Evolutionary conservation across 2,329 filamentous ascomycete species (phyloP).

Genomic region (Penicillium decumbens): DNA sequence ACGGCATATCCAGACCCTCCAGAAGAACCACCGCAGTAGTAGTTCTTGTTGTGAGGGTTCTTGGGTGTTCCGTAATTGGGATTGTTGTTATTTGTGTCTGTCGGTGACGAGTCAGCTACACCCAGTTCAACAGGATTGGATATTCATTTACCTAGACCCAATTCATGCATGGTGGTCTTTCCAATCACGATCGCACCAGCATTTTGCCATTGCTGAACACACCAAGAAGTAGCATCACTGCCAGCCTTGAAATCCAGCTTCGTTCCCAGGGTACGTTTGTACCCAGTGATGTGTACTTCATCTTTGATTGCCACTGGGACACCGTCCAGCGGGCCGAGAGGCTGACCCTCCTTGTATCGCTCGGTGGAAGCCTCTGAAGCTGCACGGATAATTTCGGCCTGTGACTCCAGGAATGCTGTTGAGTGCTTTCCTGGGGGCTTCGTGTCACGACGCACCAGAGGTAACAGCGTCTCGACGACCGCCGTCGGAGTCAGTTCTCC

Average conservation of each 20-base stretch:
- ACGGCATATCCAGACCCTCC: slow-evolving; percentile 70
- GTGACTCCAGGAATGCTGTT: slow-evolving; percentile 66
- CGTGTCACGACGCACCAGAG: slow-evolving; percentile 61
- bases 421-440: slow-evolving; percentile 58
- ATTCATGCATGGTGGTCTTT: slow-evolving; percentile 75
- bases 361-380: slow-evolving; percentile 69
- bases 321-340: slow-evolving; percentile 69
- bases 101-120: not conserved
- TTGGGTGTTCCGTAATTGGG: slow-evolving; percentile 66
- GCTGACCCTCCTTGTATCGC: slow-evolving; percentile 63
- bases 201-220: slow-evolving; percentile 65
- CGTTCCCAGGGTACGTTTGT: slow-evolving; percentile 63
- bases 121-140: not conserved
- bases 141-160: slow-evolving; percentile 58
- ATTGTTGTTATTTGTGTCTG: slow-evolving; percentile 79
- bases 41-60: slow-evolving; percentile 70
- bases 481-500: slow-evolving; percentile 66
- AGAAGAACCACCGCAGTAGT: slow-evolving; percentile 78
- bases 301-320: slow-evolving; percentile 82
- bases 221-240: slow-evolving; percentile 60
- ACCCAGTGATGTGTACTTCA: slow-evolving; percentile 67
- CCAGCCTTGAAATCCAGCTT: slow-evolving; percentile 53
- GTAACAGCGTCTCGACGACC: slow-evolving; percentile 66
- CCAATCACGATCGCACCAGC: slow-evolving; percentile 71
- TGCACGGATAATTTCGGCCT: slow-evolving; percentile 58